Evolutionary conservation across 139 green algal genomes (phyloP), one percentile per base, ranked within the genome.

Genomic region (Volvox africanus): DNA sequence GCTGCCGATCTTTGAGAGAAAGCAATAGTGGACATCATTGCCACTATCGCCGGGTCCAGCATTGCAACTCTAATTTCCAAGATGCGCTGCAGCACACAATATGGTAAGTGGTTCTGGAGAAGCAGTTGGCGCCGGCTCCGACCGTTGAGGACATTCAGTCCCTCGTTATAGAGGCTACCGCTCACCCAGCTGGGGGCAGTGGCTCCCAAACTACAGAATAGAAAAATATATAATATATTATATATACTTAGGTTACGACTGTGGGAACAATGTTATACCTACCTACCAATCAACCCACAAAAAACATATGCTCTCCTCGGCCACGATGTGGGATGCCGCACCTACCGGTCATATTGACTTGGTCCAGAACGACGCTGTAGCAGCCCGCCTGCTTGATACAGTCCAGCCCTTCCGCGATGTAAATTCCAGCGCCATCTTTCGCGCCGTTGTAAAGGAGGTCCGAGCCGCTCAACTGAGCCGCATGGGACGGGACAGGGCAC

Each of bases 371-470:
- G 9, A 88, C 62, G 1, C 35, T 65, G 82, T 80, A 80, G 32
- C 82, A 88, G 6, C 35, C 35, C 11, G 82, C 33, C 35, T 88
- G 82, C 20, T n/a, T 26, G 11, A 65, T 14, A 17, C 82, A 89
- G 26, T 69, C 68, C 24, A 81, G 68, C 14, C 68, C 84, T 19
- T 89, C 84, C 55, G 67, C 44, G 18, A 89, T n/a, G 37, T n/a
- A 89, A 1, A 89, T 2, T 0, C 28, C 84, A 20, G 62, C 84
- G 0, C 84, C 84, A 30, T 81, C 68, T 44, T 69, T 89, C 26
- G 84, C 84, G 2, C 6, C 32, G 28, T 89, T 89, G 36, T 22
- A 12, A 30, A 89, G 32, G 35, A 81, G 28, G 28, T 80, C 37
- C 0, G 68, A 68, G 2, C 6, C 26, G 16, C 19, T 28, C 3